Base-by-base conservation (phyloP, 2,329 filamentous ascomycete species). In the Ustulina deusta region DNA sequence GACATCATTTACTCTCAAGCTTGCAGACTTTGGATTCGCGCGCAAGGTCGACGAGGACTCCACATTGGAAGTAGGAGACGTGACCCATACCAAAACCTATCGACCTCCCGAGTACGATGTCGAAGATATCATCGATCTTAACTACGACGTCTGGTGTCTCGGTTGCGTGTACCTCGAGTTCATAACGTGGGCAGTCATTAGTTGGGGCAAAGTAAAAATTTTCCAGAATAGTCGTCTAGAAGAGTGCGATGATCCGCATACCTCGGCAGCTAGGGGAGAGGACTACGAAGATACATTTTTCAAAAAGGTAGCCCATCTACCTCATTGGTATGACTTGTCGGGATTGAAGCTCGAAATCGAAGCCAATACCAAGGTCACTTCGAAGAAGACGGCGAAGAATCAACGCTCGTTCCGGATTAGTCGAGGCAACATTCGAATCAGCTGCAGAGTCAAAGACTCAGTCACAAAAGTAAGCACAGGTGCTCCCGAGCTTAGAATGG, bases 151-250 rank as follows among this genome's bases (percentile, higher is more conserved):
- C 6, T 75, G 74, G 74, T 69, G 70, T 44, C 66, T 74, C 10
- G 74, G 69, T 0, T 75, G 73, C 61, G 65, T 73, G 0, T 75
- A 66, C n/a, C 60, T 75, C 0, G 74, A 72, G 34, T 74, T 74
- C 36, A 46, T 74, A 3, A 73, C 65, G 2, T 74, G 73, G 74
- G 62, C 62, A 29, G 17, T 68, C 29, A 29, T 61, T 6, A 61
- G 65, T 6, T 48, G 22, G 10, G 17, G 32, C 1, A 56, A 20
- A 27, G 25, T 59, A 27, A 46, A 61, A 27, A n/a, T 22, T 0
- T 69, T 69, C 11, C 11, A 20, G 6, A 10, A 1, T 1, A 10
- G 3, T 15, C 67, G 67, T 20, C 2, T 34, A 25, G 6, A 22
- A 0, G 67, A 69, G 11, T 13, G 3, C 6, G 15, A 58, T 54